Evolutionary conservation across 306 rosid genomes (phyloP).

Genomic region (Acacia acuminata): DNA sequence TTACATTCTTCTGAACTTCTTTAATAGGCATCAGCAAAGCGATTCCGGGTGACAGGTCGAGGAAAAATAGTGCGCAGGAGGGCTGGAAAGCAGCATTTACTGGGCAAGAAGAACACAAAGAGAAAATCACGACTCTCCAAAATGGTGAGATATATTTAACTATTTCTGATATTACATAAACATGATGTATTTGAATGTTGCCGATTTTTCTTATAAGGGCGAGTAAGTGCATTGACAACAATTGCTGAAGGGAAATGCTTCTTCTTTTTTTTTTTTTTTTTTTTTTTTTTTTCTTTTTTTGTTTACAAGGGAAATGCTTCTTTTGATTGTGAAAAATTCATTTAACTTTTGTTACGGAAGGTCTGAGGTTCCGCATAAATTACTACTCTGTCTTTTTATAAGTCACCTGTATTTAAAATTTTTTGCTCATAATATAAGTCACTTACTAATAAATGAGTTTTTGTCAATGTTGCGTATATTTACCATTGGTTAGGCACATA

Average conservation of each 20-base stretch:
- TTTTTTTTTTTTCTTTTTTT: too few species aligned
- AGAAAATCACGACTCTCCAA: constrained; percentile 1
- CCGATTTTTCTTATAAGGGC: background rate
- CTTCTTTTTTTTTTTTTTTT: too few species aligned
- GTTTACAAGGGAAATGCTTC: background rate
- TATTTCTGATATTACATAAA: background rate
- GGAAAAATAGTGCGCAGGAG: constrained; percentile 8
- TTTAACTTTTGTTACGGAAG: background rate
- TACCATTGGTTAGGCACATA: too few species aligned
- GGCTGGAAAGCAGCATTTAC: background rate
- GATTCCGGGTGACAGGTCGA: background rate
- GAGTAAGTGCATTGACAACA: background rate
- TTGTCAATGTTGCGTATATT: too few species aligned
- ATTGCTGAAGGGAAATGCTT: background rate
- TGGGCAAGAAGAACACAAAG: constrained; percentile 6
- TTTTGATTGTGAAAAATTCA: background rate
- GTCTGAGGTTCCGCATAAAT: background rate
- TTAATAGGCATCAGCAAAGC: background rate
- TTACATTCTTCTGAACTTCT: background rate
- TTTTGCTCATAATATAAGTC: too few species aligned
- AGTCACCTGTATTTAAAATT: too few species aligned
- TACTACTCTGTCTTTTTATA: background rate
- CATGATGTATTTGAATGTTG: background rate
- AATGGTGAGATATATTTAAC: background rate
- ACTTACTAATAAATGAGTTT: too few species aligned